A percentile compares a stretch with the other conserved stretches of the same genome.
These are phyloP conservation scores for Phlebiopsis flavidoalba DNA, from an alignment of 768 basidiomycete genomes.

Conservation along the genomic window DNA sequence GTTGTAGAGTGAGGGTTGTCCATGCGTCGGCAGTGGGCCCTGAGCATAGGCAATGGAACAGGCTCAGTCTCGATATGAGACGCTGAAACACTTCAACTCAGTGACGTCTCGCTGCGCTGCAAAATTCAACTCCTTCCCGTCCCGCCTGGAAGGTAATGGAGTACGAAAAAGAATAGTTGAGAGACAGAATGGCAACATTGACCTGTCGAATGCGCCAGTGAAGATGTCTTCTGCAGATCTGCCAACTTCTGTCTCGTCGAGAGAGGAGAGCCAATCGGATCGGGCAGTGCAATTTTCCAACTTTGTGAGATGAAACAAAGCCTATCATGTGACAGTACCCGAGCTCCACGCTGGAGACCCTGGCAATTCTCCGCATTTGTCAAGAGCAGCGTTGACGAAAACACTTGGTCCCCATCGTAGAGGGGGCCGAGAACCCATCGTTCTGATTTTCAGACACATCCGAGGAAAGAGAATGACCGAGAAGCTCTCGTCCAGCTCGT, in stretches of 20 bases:
- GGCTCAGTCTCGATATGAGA: not conserved
- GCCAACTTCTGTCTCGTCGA: not conserved
- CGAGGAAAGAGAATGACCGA: not conserved
- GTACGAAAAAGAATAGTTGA: no score
- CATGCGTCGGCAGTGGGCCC: not conserved
- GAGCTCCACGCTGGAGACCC: not conserved
- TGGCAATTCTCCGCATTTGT: not conserved
- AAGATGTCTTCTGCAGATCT: not conserved
- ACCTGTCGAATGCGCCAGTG: not conserved
- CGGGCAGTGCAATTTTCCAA: not conserved
- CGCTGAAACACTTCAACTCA: not conserved
- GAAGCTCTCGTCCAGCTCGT: not conserved
- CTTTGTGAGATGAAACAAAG: not conserved
- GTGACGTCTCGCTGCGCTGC: no score
- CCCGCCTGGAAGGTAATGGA: no score
- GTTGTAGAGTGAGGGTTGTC: not conserved
- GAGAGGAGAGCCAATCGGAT: not conserved
- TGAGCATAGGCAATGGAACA: no score
- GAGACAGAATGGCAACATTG: no score
- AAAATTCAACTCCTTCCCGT: no score
- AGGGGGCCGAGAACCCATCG: not conserved
- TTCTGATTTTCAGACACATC: not conserved
- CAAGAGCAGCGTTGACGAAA: not conserved
- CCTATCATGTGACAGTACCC: not conserved
- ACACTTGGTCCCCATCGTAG: not conserved